phyloP scores from a whole-genome alignment of 257 asterid species.

The Nyctanthes arbortristis region DNA sequence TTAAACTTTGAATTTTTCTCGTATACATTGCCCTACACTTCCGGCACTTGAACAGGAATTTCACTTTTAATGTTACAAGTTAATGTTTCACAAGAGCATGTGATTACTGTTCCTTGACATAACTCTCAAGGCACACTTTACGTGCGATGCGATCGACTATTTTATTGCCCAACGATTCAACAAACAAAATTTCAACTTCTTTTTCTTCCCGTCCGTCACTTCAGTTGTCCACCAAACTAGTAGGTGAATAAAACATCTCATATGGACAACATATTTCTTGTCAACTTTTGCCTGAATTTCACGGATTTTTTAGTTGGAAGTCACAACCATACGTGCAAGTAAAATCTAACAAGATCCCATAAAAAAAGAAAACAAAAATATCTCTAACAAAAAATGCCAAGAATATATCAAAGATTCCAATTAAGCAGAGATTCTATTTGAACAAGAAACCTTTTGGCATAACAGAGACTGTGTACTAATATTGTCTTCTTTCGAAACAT shows the following conservation, averaged over 20 bases:
- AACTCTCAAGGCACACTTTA: conserved; percentile 14
- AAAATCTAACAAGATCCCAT: background rate
- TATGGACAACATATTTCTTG: too few relatives aligned
- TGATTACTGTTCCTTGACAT: conserved; percentile 51
- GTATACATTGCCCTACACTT: conserved; percentile 29
- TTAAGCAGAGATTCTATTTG: background rate
- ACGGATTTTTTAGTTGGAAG: background rate
- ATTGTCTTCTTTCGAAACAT: background rate
- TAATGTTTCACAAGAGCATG: conserved; percentile 52
- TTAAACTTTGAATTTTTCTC: background rate
- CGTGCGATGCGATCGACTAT: conserved; percentile 10
- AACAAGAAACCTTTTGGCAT: background rate
- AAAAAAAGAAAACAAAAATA: too few relatives aligned
- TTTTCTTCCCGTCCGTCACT: too few relatives aligned
- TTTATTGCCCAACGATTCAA: background rate
- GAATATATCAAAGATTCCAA: background rate
- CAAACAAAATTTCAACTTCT: background rate
- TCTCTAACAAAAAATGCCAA: too few relatives aligned
- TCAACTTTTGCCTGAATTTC: background rate
- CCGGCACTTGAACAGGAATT: conserved; percentile 42
- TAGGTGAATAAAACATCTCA: background rate
- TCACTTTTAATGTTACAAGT: conserved; percentile 28
- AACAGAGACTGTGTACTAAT: conserved; percentile 8
- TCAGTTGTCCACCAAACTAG: too few relatives aligned
- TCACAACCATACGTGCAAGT: background rate